Base-by-base conservation (phyloP, 768 basidiomycete genomes). In the Naematelia aurantialba region DNA sequence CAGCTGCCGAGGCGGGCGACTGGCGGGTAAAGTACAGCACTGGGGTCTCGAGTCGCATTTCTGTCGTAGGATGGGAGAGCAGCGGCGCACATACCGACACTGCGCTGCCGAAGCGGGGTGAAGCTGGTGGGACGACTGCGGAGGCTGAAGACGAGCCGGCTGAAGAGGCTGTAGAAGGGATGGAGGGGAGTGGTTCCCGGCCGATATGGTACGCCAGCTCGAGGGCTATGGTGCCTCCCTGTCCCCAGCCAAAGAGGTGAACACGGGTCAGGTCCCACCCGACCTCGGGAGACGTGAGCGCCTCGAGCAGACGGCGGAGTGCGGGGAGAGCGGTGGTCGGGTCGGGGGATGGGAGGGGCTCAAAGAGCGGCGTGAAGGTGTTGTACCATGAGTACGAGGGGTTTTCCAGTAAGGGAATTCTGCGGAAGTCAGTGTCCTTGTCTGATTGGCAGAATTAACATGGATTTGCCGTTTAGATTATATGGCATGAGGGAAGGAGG, bases 161-260 rank as follows among this genome's bases (percentile, higher is more conserved):
- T n/a, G 51, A 52, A 52, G 51, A 17, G 25, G 24, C 22, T 5
- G 19, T 24, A 22, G n/a, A n/a, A n/a, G n/a, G n/a, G n/a, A n/a
- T n/a, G n/a, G n/a, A n/a, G n/a, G n/a, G n/a, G n/a, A 46, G 45
- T 19, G 22, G 56, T 24, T 58, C 34, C 39, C 63, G 31, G 13
- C 64, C 66, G 1, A 73, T 17, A 27, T 52, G 55, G 25, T 68
- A 58, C 5, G 58, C 72, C 12, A 76, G 47, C 42, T 76, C 73
- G 1, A 75, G 59, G 0, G 56, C 71, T 34, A 67, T 66, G 3
- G 66, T 75, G 5, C 73, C 73, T 1, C 72, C 75, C 52, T 74
- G 71, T 46, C 68, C 75, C 67, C 68, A 76, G 19, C 75, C 75
- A 57, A 76, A 76, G 5, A 76, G 56, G 58, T 76, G 73, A 34